phyloP scores from a whole-genome alignment of 169 alveolate species.

The Theileria annulata region DNA sequence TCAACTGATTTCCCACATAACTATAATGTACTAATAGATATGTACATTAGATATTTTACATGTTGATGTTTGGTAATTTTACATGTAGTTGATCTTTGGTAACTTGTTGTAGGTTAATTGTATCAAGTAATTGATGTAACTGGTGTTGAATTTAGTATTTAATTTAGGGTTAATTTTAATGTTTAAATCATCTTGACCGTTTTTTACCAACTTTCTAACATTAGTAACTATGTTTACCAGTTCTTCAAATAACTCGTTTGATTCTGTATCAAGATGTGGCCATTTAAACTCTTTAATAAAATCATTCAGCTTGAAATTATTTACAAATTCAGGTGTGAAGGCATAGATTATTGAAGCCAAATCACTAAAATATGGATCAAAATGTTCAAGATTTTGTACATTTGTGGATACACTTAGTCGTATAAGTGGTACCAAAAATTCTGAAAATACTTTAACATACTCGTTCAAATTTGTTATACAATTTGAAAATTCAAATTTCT shows the following conservation, averaged over 20 bases:
- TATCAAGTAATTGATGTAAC: not conserved
- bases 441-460: constrained; percentile 26
- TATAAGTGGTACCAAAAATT: constrained; percentile 34
- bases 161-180: not conserved
- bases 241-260: not conserved
- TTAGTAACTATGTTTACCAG: not conserved
- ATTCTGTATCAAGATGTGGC: not conserved
- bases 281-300: not conserved
- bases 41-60: not conserved
- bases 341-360: constrained; percentile 29
- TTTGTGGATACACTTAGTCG: not conserved
- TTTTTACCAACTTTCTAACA: not conserved
- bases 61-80: not conserved
- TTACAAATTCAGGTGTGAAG: constrained; percentile 31
- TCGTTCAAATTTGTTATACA: constrained; percentile 17
- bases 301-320: constrained; percentile 19
- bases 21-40: too few relatives aligned
- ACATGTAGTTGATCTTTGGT: constrained; percentile 5
- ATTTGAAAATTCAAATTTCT: constrained; percentile 24
- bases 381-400: not conserved
- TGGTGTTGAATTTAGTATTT: not conserved
- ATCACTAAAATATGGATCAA: not conserved
- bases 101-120: not conserved
- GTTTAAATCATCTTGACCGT: not conserved
- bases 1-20: too few relatives aligned